A percentile compares a stretch with the other conserved stretches of the same genome.
Evolutionary conservation across 169 alveolate species (phyloP).

Genomic region (Plasmodium blacklocki): DNA sequence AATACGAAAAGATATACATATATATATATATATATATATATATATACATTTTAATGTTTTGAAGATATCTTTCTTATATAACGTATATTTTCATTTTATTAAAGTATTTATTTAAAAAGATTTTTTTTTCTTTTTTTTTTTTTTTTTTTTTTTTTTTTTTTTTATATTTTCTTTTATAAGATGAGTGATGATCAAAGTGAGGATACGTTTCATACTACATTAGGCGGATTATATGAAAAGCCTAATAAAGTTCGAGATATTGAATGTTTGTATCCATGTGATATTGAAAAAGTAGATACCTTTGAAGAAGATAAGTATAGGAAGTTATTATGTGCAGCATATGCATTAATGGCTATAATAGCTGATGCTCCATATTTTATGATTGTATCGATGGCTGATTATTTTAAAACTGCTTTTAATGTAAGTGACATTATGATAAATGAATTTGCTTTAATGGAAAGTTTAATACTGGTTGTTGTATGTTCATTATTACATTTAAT

Average conservation of each 20-base stretch:
- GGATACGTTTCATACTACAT: background rate
- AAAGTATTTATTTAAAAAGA: no score
- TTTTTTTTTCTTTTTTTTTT: no score
- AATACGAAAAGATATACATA: no score
- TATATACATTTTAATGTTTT: no score
- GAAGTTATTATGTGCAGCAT: slow-evolving; percentile 7
- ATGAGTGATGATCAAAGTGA: background rate
- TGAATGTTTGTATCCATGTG: slow-evolving; percentile 7
- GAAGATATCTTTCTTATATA: no score
- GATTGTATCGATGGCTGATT: slow-evolving; percentile 47
- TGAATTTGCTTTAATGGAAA: slow-evolving; percentile 50
- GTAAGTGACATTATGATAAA: slow-evolving; percentile 28
- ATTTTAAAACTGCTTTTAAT: slow-evolving; percentile 21
- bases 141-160: no score
- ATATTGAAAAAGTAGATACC: slow-evolving; percentile 23
- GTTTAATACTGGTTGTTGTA: slow-evolving; percentile 16
- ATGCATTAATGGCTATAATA: slow-evolving; percentile 39
- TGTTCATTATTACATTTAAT: slow-evolving; percentile 30
- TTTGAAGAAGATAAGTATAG: slow-evolving; percentile 25
- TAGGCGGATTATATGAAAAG: background rate
- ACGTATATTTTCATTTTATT: no score
- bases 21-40: no score
- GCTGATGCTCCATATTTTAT: slow-evolving; percentile 48
- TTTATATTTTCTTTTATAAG: no score
- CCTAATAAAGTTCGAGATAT: slow-evolving; percentile 1